phyloP scores from a whole-genome alignment of 768 basidiomycete genomes.

The Dioszegia aurantiaca region DNA sequence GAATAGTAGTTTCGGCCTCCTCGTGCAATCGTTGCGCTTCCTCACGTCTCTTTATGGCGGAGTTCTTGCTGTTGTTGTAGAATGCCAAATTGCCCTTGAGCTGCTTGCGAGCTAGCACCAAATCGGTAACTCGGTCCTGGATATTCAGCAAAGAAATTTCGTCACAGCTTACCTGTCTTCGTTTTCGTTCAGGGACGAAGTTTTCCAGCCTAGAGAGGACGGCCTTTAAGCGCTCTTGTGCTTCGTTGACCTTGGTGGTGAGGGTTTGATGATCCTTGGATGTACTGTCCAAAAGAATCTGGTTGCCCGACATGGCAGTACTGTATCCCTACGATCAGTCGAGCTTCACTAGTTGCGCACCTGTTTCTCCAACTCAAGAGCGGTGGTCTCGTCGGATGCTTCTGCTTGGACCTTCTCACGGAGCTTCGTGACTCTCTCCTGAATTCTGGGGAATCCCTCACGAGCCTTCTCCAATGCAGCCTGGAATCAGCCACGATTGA shows the following conservation, averaged over 20 bases:
- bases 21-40: neutral
- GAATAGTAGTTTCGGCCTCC: neutral
- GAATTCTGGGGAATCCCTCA: neutral
- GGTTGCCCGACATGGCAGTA: neutral
- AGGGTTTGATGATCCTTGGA: neutral
- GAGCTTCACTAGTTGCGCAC: constrained; percentile 5
- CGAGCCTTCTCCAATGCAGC: neutral
- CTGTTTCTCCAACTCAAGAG: constrained; percentile 6
- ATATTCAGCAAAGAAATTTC: neutral
- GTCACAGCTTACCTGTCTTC: constrained; percentile 5
- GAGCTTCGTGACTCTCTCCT: neutral
- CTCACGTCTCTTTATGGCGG: neutral
- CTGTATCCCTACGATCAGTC: neutral
- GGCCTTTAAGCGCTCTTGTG: constrained; percentile 14
- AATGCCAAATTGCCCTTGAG: neutral
- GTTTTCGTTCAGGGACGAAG: constrained; percentile 5
- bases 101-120: neutral
- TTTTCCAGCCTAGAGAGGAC: constrained; percentile 4
- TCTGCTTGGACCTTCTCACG: neutral
- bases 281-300: constrained; percentile 1
- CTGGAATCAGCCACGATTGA: constrained; percentile 15
- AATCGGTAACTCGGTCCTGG: neutral
- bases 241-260: neutral
- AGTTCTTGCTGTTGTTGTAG: neutral
- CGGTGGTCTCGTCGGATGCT: constrained; percentile 10